Percentiles rank a stretch among this genome's conserved stretches.
phyloP scores from a whole-genome alignment of 306 rosid species.

The Prinsepia uniflora region DNA sequence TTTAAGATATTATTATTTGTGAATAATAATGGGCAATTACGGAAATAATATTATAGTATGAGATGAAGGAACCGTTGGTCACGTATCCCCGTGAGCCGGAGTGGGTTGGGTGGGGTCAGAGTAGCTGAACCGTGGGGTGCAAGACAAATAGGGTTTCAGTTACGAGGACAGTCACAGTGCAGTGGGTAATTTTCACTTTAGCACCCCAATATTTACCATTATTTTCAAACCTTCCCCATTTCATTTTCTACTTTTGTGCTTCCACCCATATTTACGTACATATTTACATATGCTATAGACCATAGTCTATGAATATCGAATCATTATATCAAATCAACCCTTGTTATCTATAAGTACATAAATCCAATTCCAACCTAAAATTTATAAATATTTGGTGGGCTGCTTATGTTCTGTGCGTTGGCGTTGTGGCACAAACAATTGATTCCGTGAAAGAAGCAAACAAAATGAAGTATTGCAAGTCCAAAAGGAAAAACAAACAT shows the following conservation, averaged over 20 bases:
- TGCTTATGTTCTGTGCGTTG: not conserved
- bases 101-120: slow-evolving; percentile 12
- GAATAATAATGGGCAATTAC: not conserved
- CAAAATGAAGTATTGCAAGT: not conserved
- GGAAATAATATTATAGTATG: no score
- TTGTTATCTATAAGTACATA: no score
- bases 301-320: not conserved
- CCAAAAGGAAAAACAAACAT: not conserved
- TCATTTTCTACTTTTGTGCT: not conserved
- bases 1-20: no score
- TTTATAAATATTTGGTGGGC: not conserved
- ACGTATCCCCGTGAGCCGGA: slow-evolving; percentile 28
- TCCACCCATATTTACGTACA: not conserved
- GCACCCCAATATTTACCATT: slow-evolving; percentile 1
- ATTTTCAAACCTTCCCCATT: slow-evolving; percentile 4
- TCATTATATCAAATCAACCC: not conserved
- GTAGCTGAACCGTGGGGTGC: slow-evolving; percentile 9
- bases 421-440: not conserved
- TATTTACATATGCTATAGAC: not conserved
- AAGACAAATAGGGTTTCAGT: slow-evolving; percentile 33
- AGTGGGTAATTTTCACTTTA: not conserved
- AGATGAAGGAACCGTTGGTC: not conserved
- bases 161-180: slow-evolving; percentile 18
- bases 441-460: not conserved
- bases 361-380: no score